These are phyloP conservation scores for Sarocladium strictum DNA, from an alignment of 2,329 filamentous ascomycete species.

Conservation along the genomic window DNA sequence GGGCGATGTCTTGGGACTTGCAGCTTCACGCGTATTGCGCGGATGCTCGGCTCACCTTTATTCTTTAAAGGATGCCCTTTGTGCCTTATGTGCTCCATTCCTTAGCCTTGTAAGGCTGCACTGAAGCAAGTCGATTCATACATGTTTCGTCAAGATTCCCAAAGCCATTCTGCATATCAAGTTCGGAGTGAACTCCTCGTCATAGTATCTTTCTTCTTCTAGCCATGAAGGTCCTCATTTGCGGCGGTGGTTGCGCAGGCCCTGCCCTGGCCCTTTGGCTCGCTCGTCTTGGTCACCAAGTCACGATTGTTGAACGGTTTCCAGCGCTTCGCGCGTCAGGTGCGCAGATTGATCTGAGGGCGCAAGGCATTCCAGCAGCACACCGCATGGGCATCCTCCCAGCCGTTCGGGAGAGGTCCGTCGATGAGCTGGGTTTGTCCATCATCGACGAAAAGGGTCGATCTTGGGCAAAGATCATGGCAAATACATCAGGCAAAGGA, in stretches of 20 bases:
- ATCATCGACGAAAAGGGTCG: constrained; percentile 36
- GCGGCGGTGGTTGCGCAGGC: constrained; percentile 34
- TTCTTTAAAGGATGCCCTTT: neutral
- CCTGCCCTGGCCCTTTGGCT: constrained; percentile 32
- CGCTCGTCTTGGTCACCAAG: constrained; percentile 25
- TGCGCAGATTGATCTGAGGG: constrained; percentile 36
- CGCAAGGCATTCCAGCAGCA: constrained; percentile 30
- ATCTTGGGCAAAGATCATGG: constrained; percentile 29
- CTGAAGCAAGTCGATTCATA: too few relatives aligned
- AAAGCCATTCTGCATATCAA: too few relatives aligned
- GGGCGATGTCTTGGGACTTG: neutral
- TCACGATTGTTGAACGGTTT: constrained; percentile 33
- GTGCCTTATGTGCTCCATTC: too few relatives aligned
- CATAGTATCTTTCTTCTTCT: too few relatives aligned
- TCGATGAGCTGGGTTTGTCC: constrained; percentile 41
- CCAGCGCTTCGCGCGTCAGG: constrained; percentile 28
- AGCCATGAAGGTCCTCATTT: constrained; percentile 36
- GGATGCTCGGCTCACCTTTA: neutral
- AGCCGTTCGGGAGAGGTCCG: constrained; percentile 26
- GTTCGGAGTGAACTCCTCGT: too few relatives aligned
- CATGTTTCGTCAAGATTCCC: too few relatives aligned
- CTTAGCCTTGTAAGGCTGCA: too few relatives aligned
- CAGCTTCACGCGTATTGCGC: neutral
- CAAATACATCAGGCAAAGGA: constrained; percentile 34
- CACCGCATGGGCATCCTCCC: constrained; percentile 30